Evolutionary conservation across 345 rosid genomes (phyloP), one percentile per base, ranked within the genome.

Genomic region (Melaleuca alternifolia): DNA sequence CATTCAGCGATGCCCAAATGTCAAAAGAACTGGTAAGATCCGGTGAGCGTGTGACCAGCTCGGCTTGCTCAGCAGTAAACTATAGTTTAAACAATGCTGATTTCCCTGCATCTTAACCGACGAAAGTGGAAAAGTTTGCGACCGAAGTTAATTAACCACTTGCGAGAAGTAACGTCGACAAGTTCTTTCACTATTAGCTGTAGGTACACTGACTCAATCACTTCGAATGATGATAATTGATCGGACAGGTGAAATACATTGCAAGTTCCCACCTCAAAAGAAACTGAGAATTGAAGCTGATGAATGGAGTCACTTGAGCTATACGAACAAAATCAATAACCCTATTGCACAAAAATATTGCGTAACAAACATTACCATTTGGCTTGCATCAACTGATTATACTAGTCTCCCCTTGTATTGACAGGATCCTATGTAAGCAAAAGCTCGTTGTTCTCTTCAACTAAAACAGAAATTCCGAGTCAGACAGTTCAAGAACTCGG

Each of bases 401-500:
- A 71, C 79, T 33, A 71, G 79, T 18, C 37, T 71, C 46, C 79
- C 79, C 84, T 51, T 6, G 59, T 51, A 83, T 83, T 8, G 46
- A 83, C 44, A 83, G 20, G 54, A 83, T 54, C 84, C 84, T 83
- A 83, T 50, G 57, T 51, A 51, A 51, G 51, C 44, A 51, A 83
- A 50, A 83, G 84, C 59, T 52, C 56, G 33, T 82, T 53, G 85
- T 56, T 51, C 56, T 52, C 46, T 24, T 83, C 28, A 48, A 37
- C 89, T 87, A 88, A 53, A 88, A 86, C 41, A 88, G 82, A 89
- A 97, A 96, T 83, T 95, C 98, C 30, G 93, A 53, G 87, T 93
- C 95, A 44, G 95, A 88, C 20, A 93, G 94, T 93, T 96, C 93
- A n/a, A 96, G 93, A 85, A 92, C 93, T 86, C 89, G 90, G 86